Evolutionary conservation across 78 protist species (phyloP).

Genomic region (Capsaspora owczarzaki): DNA sequence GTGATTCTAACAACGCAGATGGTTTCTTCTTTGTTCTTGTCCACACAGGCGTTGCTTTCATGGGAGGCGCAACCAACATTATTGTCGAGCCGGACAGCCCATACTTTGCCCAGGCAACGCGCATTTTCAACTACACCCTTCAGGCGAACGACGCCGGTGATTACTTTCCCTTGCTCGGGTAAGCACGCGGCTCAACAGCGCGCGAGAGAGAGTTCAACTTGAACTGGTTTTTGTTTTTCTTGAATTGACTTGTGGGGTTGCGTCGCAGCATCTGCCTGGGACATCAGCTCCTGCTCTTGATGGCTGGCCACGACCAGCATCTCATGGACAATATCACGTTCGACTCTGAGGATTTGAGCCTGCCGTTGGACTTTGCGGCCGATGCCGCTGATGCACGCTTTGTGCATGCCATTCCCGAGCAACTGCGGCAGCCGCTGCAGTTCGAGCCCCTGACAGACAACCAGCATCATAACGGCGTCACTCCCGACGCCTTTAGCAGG

Average conservation of each 20-base stretch:
- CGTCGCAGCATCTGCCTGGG: slow-evolving; percentile 87
- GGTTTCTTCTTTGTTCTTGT: no score
- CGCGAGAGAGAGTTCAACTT: no score
- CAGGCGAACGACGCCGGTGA: slow-evolving; percentile 32
- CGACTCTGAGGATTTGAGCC: slow-evolving; percentile 45
- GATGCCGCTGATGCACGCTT: neutral
- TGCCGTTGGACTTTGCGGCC: slow-evolving; percentile 47
- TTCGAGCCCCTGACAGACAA: neutral
- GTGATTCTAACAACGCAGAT: no score
- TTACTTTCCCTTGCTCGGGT: slow-evolving; percentile 57
- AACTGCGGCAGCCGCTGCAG: neutral
- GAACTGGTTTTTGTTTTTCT: no score
- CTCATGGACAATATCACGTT: neutral
- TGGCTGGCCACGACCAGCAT: slow-evolving; percentile 12
- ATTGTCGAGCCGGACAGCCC: neutral
- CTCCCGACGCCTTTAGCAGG: neutral
- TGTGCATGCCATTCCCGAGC: neutral
- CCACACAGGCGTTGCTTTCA: no score
- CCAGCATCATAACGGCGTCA: neutral
- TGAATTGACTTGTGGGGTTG: no score
- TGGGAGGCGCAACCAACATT: neutral
- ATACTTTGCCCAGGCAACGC: neutral
- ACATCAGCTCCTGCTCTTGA: slow-evolving; percentile 47
- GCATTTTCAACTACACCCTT: slow-evolving; percentile 7
- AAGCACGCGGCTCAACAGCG: no score